phyloP scores from a whole-genome alignment of 2,329 filamentous ascomycete species.

The Colletotrichum sp. region DNA sequence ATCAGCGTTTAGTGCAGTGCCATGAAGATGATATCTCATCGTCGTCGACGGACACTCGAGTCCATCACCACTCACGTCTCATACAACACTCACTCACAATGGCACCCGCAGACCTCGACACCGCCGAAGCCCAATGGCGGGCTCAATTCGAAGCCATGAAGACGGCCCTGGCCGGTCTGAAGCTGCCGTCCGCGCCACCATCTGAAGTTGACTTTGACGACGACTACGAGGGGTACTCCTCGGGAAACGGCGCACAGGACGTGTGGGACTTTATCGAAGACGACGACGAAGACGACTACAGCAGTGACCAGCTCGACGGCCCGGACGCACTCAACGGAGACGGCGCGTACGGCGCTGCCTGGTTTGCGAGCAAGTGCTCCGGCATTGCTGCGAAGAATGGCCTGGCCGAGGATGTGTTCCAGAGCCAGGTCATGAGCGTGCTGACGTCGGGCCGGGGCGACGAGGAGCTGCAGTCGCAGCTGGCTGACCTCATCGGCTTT shows the following conservation, averaged over 20 bases:
- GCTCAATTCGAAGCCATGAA: slow-evolving; percentile 87
- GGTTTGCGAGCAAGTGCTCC: slow-evolving; percentile 75
- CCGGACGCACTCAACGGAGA: slow-evolving; percentile 32
- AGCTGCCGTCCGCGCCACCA: slow-evolving; percentile 42
- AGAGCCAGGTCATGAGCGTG: slow-evolving; percentile 78
- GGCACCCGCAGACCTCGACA: slow-evolving; percentile 38
- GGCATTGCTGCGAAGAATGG: slow-evolving; percentile 71
- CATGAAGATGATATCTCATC: background rate
- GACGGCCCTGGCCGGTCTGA: slow-evolving; percentile 77
- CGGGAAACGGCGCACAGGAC: slow-evolving; percentile 73
- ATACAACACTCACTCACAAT: slow-evolving; percentile 26
- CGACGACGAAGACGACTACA: slow-evolving; percentile 65
- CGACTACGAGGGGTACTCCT: slow-evolving; percentile 61
- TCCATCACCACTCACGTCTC: background rate
- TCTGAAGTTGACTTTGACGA: slow-evolving; percentile 67
- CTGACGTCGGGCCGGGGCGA: slow-evolving; percentile 72
- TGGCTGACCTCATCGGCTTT: slow-evolving; percentile 91
- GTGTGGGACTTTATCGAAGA: slow-evolving; percentile 93
- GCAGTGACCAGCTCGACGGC: slow-evolving; percentile 59
- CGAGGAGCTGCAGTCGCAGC: slow-evolving; percentile 87
- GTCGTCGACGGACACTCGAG: background rate
- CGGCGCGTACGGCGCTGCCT: slow-evolving; percentile 61
- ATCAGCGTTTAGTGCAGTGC: background rate
- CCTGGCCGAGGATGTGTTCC: slow-evolving; percentile 72
- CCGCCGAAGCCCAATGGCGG: slow-evolving; percentile 74